phyloP scores from a whole-genome alignment of 306 rosid genomes.

The Casuarina equisetifolia region DNA sequence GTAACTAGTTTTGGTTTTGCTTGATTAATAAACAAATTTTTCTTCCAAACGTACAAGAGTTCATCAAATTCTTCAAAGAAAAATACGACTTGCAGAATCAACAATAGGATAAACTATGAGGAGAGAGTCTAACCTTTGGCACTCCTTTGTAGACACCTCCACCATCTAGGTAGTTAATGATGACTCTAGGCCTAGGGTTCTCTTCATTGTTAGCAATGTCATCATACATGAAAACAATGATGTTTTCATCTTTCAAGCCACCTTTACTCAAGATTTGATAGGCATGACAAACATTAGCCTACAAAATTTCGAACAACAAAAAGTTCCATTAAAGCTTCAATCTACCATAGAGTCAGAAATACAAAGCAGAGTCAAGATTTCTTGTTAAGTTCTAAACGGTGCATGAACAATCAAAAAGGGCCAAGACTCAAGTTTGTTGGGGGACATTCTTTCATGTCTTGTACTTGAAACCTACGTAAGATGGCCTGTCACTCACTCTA shows the following conservation, averaged over 20 bases:
- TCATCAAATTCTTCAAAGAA: neutral
- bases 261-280: conserved; percentile 80
- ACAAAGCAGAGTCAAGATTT: neutral
- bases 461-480: no score
- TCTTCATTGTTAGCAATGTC: conserved; percentile 75
- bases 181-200: conserved; percentile 88
- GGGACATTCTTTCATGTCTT: neutral
- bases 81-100: conserved; percentile 4
- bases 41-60: no score
- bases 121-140: conserved; percentile 63
- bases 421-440: no score
- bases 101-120: neutral
- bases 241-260: conserved; percentile 91
- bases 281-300: conserved; percentile 96
- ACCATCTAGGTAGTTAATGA: conserved; percentile 85
- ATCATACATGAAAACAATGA: conserved; percentile 96
- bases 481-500: no score
- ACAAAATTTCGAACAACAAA: conserved; percentile 8
- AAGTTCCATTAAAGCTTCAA: conserved; percentile 9
- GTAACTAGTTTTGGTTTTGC: no score
- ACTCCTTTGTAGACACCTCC: conserved; percentile 87
- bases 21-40: no score
- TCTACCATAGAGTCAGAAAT: neutral
- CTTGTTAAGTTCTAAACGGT: neutral
- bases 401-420: neutral